These are phyloP conservation scores for Phytopythium chamaehyphon DNA, from an alignment of 352 stramenopile genomes.

Conservation along the genomic window DNA sequence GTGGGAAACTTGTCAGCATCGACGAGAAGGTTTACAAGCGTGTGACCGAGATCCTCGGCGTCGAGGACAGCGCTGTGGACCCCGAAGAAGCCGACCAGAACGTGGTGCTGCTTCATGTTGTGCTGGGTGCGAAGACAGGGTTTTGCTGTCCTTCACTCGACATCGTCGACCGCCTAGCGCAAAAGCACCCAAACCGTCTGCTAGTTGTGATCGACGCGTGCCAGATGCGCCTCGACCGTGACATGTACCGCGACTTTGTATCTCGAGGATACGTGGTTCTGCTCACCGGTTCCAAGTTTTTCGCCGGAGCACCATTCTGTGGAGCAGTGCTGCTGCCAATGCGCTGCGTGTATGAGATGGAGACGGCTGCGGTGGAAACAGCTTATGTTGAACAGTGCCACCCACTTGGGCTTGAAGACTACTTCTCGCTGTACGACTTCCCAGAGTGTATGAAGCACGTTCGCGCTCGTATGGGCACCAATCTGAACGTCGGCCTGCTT, in stretches of 20 bases:
- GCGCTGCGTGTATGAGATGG: constrained; percentile 75
- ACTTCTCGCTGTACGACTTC: constrained; percentile 82
- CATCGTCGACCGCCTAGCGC: constrained; percentile 42
- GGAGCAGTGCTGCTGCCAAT: constrained; percentile 80
- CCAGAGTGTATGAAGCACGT: constrained; percentile 61
- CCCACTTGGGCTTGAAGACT: constrained; percentile 72
- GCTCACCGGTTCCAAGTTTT: constrained; percentile 88
- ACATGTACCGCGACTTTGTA: constrained; percentile 58
- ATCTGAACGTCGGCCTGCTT: constrained; percentile 73
- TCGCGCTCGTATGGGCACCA: constrained; percentile 40
- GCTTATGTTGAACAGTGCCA: constrained; percentile 57
- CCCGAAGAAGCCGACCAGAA: constrained; percentile 13
- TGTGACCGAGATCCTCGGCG: constrained; percentile 42
- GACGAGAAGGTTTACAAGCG: constrained; percentile 38
- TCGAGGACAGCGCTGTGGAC: constrained; percentile 12
- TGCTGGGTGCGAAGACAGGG: constrained; percentile 85
- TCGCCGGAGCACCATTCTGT: constrained; percentile 81
- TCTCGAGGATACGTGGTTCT: constrained; percentile 67
- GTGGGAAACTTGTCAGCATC: constrained; percentile 45
- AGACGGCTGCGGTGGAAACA: constrained; percentile 45
- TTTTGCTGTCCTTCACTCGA: constrained; percentile 75
- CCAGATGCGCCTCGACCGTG: constrained; percentile 75
- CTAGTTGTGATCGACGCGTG: constrained; percentile 86
- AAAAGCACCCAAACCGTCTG: constrained; percentile 61
- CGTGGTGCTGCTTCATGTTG: constrained; percentile 82